Evolutionary conservation across 805 yeast genomes (phyloP).

Genomic region (Lipomyces lipofer): DNA sequence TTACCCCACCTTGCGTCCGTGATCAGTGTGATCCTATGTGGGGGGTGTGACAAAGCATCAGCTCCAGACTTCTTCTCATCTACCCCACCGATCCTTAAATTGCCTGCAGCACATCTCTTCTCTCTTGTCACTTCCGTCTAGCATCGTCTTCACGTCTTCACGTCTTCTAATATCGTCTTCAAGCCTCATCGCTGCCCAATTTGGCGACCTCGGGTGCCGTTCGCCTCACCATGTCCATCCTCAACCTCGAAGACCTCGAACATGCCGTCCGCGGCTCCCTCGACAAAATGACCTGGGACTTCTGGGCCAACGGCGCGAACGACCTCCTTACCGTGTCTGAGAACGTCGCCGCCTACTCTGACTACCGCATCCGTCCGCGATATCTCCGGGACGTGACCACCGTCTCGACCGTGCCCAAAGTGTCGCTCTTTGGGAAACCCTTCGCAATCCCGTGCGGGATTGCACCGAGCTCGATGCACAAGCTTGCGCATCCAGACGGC

Average conservation of each 20-base stretch:
- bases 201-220: neutral
- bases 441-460: slow-evolving; percentile 36
- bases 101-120: neutral
- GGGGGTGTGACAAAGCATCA: neutral
- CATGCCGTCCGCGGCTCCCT: slow-evolving; percentile 13
- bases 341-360: slow-evolving; percentile 71
- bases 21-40: neutral
- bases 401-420: slow-evolving; percentile 56
- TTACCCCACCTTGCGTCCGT: too few relatives aligned
- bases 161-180: neutral
- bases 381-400: slow-evolving; percentile 66
- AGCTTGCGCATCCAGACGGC: slow-evolving; percentile 37
- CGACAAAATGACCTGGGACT: slow-evolving; percentile 28
- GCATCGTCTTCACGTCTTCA: neutral
- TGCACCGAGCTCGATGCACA: slow-evolving; percentile 39
- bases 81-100: neutral
- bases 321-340: slow-evolving; percentile 56
- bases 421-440: slow-evolving; percentile 30
- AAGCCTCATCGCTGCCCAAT: too few relatives aligned
- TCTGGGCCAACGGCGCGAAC: slow-evolving; percentile 34
- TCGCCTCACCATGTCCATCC: slow-evolving; percentile 9
- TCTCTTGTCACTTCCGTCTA: neutral
- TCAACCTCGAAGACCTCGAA: slow-evolving; percentile 29
- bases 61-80: neutral
- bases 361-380: slow-evolving; percentile 72